phyloP scores from a whole-genome alignment of 2,329 filamentous ascomycete genomes.

The Fusarium oxysporum region DNA sequence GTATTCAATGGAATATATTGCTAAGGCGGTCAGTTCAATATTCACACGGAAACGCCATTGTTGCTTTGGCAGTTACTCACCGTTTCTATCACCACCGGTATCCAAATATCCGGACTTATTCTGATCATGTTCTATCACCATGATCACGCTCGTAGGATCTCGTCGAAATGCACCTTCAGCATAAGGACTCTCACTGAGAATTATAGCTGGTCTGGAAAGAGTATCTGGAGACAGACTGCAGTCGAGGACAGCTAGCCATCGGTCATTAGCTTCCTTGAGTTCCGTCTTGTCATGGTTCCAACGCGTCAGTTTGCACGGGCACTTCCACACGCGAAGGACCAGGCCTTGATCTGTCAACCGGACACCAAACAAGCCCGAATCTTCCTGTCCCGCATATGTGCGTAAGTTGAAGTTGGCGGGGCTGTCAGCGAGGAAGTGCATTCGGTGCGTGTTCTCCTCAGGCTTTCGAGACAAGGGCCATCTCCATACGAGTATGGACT shows the following conservation, averaged over 20 bases:
- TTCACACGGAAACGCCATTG: not conserved
- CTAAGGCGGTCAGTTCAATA: conserved; percentile 25
- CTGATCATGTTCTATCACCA: conserved; percentile 44
- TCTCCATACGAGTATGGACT: conserved; percentile 51
- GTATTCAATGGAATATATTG: conserved; percentile 43
- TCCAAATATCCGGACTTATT: conserved; percentile 40
- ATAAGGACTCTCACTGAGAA: conserved; percentile 40
- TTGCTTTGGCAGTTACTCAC: conserved; percentile 8
- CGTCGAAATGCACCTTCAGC: conserved; percentile 36
- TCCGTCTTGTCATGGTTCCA: conserved; percentile 41
- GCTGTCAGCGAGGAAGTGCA: conserved; percentile 43
- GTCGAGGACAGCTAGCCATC: conserved; percentile 45
- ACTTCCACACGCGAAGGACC: conserved; percentile 45
- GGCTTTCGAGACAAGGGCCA: conserved; percentile 29
- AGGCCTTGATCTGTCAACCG: conserved; percentile 40
- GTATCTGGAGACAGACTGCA: conserved; percentile 45
- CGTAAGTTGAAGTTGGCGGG: conserved; percentile 43
- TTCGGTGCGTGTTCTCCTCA: conserved; percentile 30
- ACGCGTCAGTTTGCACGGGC: conserved; percentile 40
- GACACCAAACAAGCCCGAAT: conserved; percentile 38
- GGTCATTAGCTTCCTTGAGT: conserved; percentile 33
- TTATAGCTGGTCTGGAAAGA: conserved; percentile 42
- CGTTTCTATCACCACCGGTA: conserved; percentile 31
- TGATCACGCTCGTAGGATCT: conserved; percentile 41
- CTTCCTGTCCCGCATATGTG: conserved; percentile 43